Base-by-base conservation (phyloP, 805 yeast genomes). In the Lipomyces mesembrius region DNA sequence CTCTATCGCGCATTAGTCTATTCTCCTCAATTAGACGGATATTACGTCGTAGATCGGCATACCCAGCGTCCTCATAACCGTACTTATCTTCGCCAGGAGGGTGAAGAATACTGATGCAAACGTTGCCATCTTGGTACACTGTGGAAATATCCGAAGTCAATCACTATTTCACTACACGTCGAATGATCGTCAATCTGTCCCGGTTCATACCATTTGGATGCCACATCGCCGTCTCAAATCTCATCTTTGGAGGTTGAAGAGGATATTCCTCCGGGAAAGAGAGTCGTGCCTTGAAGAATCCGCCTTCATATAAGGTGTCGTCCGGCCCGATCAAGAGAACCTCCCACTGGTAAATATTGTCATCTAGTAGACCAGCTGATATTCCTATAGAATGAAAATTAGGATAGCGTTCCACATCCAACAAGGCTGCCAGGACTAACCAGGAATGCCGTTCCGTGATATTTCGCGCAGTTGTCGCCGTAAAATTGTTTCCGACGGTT, bases 1-100 rank as follows among this genome's bases (percentile, higher is more conserved):
- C 97, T 74, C 90, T 67, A 8, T 3, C 22, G 29, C 14, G 32
- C 34, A 56, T 53, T 51, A 60, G 62, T 55, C 22, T 8, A 43
- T 20, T 22, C 55, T 52, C 27, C 3, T 52, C 34, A 25, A 52
- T 52, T 49, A n/a, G 43, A 11, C 49, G 27, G n/a, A 17, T n/a
- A 34, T 3, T 12, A 29, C 0, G 20, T 57, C 37, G 34, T 34
- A 49, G 29, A 8, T 7, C 39, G 20, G 54, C 70, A n/a, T 39
- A 67, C 70, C 73, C 96, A 0, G 96, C 93, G 54, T 89, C 80
- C 75, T 91, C 97, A 77, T 91, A 91, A 78, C 88, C 91, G 74
- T 89, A 84, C 35, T 96, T 96, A 78, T 91, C 97, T 73, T 90
- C 94, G 9, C 96, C 97, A 0, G 96, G 93, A 1, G 94, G 87